Base-by-base conservation (phyloP, 192 early-diverging fungal genomes). In the Phlyctochytrium arcticum region DNA sequence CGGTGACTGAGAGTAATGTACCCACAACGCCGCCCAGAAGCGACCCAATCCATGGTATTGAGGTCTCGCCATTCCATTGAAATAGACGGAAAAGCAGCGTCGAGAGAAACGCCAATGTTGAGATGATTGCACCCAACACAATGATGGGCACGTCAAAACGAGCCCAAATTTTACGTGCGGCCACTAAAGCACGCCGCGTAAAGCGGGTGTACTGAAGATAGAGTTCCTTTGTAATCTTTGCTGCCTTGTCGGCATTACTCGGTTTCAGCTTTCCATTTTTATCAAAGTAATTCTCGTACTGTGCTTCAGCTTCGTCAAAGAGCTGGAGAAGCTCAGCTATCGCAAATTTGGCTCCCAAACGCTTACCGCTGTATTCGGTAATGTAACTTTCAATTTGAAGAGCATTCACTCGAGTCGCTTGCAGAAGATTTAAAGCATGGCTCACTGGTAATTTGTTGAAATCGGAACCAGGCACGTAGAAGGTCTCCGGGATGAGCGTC, bases 81-180 rank as follows among this genome's bases (percentile, higher is more conserved):
- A 59, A n/a, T 8, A 39, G 2, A 7, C 34, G 36, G 56, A 70
- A 70, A 7, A 36, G 47, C 21, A 73, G 19, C 27, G 57, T 23
- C 24, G 47, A 56, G n/a, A 66, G 53, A 3, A 72, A 27, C 2
- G 66, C 29, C 30, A 82, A 61, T 5, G 73, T 39, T 29, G 93
- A 66, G 2, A 91, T 69, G 9, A 75, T 37, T 1, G 88, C 77
- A 8, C 96, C 96, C 6, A 86, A 57, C 0, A 81, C 58, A 68
- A 98, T 96, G 32, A 90, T 74, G 1, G 79, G 76, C 5, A 84
- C 71, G 50, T 98, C 93, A 67, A 98, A 98, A 30, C 92, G 90
- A 15, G 94, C 91, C 96, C 96, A 98, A 36, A 91, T 83, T 31
- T 81, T 73, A n/a, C 91, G 86, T 57, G 90, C 84, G 17, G 85